Base-by-base conservation (phyloP, 352 stramenopile species). In the Phytophthora constricta region DNA sequence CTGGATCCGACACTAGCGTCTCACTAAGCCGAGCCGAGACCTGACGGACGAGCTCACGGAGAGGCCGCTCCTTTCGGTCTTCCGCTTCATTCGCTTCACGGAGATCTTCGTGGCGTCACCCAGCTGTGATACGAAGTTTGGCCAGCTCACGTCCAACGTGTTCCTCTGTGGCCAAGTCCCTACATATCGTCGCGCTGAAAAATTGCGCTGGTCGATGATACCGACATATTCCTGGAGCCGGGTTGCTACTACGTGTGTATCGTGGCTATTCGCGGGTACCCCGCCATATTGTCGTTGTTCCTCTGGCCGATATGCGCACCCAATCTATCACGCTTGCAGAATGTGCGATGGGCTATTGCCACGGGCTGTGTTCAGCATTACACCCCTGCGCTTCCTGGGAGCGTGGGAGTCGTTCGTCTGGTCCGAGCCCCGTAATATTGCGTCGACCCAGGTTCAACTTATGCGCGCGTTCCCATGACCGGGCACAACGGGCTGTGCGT, bases 21-120 rank as follows among this genome's bases (percentile, higher is more conserved):
- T 58, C 5, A 50, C 51, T 9, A 22, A 8, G 51, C 34, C 51
- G 4, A 25, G 14, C 5, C 34, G 33, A 13, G 37, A 58, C 37
- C 16, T 58, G 4, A 19, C 51, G 22, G 17, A n/a, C 23, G 51
- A 58, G 37, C 22, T 50, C 5, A 4, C 37, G 51, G 14, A 49
- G 23, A 22, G 51, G 14, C 37, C 51, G 16, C 23, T 58, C 11
- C 39, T 65, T 1, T 48, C 27, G 0, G 2, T 58, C 28, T n/a
- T n/a, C 22, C 41, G 49, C 1, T 56, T 66, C 50, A 20, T 66
- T 1, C 28, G 58, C 0, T 46, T 66, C 41, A 47, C 27, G 13
- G n/a, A 5, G 2, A 49, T 31, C 5, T 66, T 14, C 28, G 41
- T 56, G 1, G 39, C 49, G 11, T 27, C 39, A 0, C 41, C 58